phyloP scores from a whole-genome alignment of 352 stramenopile species.

The Phytophthora sp. region DNA sequence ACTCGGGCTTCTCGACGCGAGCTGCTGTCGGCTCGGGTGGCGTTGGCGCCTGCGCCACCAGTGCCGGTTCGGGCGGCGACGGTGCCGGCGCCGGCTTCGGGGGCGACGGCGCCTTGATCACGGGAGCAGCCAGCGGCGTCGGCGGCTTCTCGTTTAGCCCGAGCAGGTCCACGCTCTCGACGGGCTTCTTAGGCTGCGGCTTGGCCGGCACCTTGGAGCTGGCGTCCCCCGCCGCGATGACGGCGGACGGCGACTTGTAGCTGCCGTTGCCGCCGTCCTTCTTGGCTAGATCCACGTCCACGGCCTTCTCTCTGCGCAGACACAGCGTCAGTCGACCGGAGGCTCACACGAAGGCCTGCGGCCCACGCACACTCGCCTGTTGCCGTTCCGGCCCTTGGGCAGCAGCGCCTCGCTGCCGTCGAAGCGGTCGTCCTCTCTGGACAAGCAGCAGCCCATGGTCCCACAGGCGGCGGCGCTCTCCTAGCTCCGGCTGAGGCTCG shows the following conservation, averaged over 20 bases:
- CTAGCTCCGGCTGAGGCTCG: conserved; percentile 7
- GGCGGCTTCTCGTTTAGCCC: conserved; percentile 43
- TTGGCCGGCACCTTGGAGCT: conserved; percentile 40
- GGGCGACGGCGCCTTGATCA: conserved; percentile 22
- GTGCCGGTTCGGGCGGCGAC: conserved; percentile 18
- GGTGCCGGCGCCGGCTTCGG: conserved; percentile 10
- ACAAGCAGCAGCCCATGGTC: conserved; percentile 74
- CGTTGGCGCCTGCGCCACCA: conserved; percentile 5
- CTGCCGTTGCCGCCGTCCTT: conserved; percentile 37
- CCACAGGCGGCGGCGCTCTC: conserved; percentile 5
- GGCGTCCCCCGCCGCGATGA: conserved; percentile 28
- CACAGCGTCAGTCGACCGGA: no score
- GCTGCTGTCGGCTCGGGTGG: conserved; percentile 1
- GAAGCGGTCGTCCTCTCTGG: conserved; percentile 70
- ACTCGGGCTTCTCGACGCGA: conserved; percentile 16
- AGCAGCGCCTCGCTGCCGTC: conserved; percentile 60
- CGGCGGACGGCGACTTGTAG: conserved; percentile 40
- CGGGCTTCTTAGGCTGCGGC: conserved; percentile 25
- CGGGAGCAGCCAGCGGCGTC: conserved; percentile 20
- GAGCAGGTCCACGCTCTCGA: conserved; percentile 55
- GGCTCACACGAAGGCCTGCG: no score
- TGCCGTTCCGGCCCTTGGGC: conserved; percentile 53
- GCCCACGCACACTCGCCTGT: conserved; percentile 40
- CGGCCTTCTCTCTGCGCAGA: conserved; percentile 34
- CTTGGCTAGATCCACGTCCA: conserved; percentile 37